Evolutionary conservation across 148 eudicot genomes (phyloP), one percentile per base, ranked within the genome.

Genomic region (Chenopodium suecicum): DNA sequence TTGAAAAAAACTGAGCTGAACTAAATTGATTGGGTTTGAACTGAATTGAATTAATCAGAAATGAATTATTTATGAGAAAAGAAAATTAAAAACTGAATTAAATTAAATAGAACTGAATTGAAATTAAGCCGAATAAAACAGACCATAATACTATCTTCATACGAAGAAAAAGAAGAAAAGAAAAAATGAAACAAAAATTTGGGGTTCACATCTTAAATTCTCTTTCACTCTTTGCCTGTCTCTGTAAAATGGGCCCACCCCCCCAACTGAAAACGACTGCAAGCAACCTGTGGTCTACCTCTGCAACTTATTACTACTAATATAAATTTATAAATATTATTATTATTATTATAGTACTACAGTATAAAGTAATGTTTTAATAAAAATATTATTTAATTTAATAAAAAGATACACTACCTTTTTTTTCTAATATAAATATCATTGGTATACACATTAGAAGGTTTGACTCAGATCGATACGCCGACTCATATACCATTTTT

Each of bases 251-350:
- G 74, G 79, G 41, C 79, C 82, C 70, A 70, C 46, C 0, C 52
- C 48, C 65, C 83, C 73, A 84, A 84, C 87, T 75, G 85, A 85
- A 85, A 85, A 82, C 85, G 85, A 85, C 87, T 82, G 80, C 87
- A 75, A 85, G 80, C 85, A 85, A 82, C 87, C 85, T 82, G 78
- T 85, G 85, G 87, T 82, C 84, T 81, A 74, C 79, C 85, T 74
- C 85, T 82, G 82, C 74, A 74, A 81, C 84, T 58, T 73, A 47
- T 16, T 79, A 66, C 9, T 32, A 29, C 34, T 31, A 41, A 41
- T 5, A 41, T 4, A 41, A 41, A 6, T 41, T 41, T 41, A 41
- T 41, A 41, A 41, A 41, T 41, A 41, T 41, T 41, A 41, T 5
- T 37, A 37, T 27, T 27, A 27, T 37, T 25, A 4, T 2, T 34